Percentiles rank a stretch among this genome's conserved stretches.
Conservation (phyloP, 2,329 filamentous ascomycete genomes). For the Pseudogymnoascus sp. region DNA sequence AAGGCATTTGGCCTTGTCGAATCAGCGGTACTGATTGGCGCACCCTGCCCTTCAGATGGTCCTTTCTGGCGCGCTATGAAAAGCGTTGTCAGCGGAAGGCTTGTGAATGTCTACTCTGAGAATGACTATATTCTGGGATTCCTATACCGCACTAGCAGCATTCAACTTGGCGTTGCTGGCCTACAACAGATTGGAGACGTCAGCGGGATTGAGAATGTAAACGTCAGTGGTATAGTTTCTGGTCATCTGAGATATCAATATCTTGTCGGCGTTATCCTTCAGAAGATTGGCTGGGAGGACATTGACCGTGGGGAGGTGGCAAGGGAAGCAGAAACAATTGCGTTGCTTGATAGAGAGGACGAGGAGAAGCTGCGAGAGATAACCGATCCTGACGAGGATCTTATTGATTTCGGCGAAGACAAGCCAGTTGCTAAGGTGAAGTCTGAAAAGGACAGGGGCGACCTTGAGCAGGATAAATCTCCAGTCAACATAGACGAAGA, state of each 20-base stretch:
- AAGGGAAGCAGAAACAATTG: slow-evolving; percentile 36
- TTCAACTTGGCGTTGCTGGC: slow-evolving; percentile 77
- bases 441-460: background rate
- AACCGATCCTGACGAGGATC: background rate
- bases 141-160: slow-evolving; percentile 74
- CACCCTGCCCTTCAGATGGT: slow-evolving; percentile 64
- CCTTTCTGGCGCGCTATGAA: slow-evolving; percentile 70
- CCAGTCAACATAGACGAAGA: background rate
- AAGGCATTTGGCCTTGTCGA: slow-evolving; percentile 79
- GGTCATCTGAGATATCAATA: slow-evolving; percentile 65
- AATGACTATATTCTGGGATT: slow-evolving; percentile 85
- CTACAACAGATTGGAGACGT: slow-evolving; percentile 65
- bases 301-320: slow-evolving; percentile 36
- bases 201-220: slow-evolving; percentile 54
- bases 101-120: slow-evolving; percentile 82
- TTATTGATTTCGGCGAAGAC: slow-evolving; percentile 1
- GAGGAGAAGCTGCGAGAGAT: slow-evolving; percentile 25
- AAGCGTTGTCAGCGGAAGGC: slow-evolving; percentile 67
- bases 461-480: background rate
- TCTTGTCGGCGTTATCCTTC: slow-evolving; percentile 58
- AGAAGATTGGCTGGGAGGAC: slow-evolving; percentile 57
- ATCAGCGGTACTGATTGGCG: slow-evolving; percentile 72
- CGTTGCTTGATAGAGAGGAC: slow-evolving; percentile 35
- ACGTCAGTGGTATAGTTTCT: slow-evolving; percentile 54
- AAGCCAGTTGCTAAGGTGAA: slow-evolving; percentile 8